Conservation (phyloP, 768 basidiomycete genomes). For the Boletellus emodensis region DNA sequence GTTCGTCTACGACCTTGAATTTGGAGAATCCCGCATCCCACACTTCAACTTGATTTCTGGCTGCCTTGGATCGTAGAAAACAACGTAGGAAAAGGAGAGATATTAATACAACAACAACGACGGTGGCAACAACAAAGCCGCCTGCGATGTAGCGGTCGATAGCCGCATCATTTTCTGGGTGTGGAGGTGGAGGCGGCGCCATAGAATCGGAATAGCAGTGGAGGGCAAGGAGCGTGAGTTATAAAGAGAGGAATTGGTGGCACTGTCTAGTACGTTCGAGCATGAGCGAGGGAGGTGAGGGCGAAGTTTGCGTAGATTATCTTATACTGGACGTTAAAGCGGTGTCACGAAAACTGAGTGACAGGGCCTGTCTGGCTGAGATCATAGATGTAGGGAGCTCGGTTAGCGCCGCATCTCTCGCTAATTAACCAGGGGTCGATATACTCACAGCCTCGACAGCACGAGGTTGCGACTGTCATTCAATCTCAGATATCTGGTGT, state of each 20-base stretch:
- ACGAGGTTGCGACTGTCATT: too few species aligned
- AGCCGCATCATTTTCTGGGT: neutral
- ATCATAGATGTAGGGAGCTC: neutral
- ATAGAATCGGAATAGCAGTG: slow-evolving; percentile 10
- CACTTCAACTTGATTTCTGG: slow-evolving; percentile 34
- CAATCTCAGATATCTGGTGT: too few species aligned
- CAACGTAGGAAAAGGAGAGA: slow-evolving; percentile 36
- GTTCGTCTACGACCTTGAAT: slow-evolving; percentile 2
- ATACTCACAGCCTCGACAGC: too few species aligned
- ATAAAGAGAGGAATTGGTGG: slow-evolving; percentile 6
- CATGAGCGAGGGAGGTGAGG: slow-evolving; percentile 1
- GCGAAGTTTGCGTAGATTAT: neutral
- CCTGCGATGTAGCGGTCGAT: slow-evolving; percentile 45
- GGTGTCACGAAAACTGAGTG: slow-evolving; percentile 1
- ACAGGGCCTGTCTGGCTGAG: neutral
- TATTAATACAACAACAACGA: slow-evolving; percentile 26
- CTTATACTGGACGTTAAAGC: slow-evolving; percentile 7
- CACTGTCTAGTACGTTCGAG: neutral
- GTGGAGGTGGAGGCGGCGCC: neutral
- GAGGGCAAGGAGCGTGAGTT: slow-evolving; percentile 8
- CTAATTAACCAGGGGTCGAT: slow-evolving; percentile 1
- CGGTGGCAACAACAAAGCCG: slow-evolving; percentile 30
- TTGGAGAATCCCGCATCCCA: slow-evolving; percentile 41
- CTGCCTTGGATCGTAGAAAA: slow-evolving; percentile 39
- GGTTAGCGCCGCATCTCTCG: slow-evolving; percentile 7